Percentiles rank a stretch among this genome's conserved stretches.
Conservation (phyloP, 768 basidiomycete species). For the Tulasnella sp. region DNA sequence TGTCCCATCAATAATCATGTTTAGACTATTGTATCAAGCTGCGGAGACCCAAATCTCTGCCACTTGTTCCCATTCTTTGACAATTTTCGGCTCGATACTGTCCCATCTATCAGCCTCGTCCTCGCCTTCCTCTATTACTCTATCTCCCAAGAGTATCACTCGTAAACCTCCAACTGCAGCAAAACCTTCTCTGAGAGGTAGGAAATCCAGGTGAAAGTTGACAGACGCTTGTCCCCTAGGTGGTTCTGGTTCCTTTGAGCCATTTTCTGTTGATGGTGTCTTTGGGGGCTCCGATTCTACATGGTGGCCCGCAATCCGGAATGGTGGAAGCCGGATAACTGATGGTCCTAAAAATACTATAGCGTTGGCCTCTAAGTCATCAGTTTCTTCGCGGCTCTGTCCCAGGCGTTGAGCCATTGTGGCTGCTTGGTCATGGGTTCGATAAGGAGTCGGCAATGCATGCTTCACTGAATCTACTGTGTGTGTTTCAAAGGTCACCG, state of each 20-base stretch:
- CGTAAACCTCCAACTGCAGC: conserved; percentile 54
- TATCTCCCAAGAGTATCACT: conserved; percentile 50
- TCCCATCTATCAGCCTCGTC: conserved; percentile 20
- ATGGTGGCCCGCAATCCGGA: conserved; percentile 18
- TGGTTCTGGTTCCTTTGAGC: not conserved
- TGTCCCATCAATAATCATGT: not conserved
- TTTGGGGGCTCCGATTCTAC: not conserved
- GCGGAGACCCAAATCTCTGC: conserved; percentile 52
- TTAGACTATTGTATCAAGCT: not conserved
- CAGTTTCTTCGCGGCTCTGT: conserved; percentile 17
- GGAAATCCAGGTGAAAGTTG: conserved; percentile 51
- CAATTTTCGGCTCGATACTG: conserved; percentile 31
- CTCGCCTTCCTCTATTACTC: conserved; percentile 28
- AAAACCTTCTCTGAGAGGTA: conserved; percentile 49
- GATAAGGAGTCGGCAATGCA: conserved; percentile 1
- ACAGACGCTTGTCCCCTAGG: conserved; percentile 26
- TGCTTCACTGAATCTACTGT: conserved; percentile 20
- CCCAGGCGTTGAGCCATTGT: conserved; percentile 24
- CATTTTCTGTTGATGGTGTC: not conserved
- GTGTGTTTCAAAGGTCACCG: not conserved
- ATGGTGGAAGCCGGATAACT: conserved; percentile 22
- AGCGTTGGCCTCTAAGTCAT: conserved; percentile 22
- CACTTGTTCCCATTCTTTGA: conserved; percentile 62
- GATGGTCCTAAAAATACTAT: conserved; percentile 24
- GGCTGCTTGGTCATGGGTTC: conserved; percentile 20